Percentiles rank a stretch among this genome's conserved stretches.
These are phyloP conservation scores for Evansstolkia leycettana DNA, from an alignment of 495 filamentous ascomycete genomes.

Conservation along the genomic window DNA sequence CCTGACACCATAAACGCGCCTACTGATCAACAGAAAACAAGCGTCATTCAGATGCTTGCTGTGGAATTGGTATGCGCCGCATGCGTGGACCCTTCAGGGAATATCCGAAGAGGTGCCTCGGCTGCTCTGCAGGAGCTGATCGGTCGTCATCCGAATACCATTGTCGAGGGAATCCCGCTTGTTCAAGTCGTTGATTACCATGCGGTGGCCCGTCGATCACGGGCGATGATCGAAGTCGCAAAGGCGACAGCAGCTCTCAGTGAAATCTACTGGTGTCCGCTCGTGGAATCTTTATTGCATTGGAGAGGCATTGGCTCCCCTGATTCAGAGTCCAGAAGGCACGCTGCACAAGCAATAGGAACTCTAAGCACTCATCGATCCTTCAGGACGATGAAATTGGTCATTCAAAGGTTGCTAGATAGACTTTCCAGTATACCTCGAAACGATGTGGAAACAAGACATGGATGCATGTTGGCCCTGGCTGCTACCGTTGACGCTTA, in stretches of 20 bases:
- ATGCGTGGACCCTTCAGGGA: conserved; percentile 80
- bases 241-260: conserved; percentile 50
- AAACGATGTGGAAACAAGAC: conserved; percentile 53
- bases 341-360: conserved; percentile 60
- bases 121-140: conserved; percentile 91
- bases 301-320: conserved; percentile 79
- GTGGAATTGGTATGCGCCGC: conserved; percentile 69
- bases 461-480: conserved; percentile 54
- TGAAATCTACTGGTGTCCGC: conserved; percentile 53
- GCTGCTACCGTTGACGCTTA: conserved; percentile 30
- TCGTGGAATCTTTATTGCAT: conserved; percentile 59
- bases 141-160: conserved; percentile 77
- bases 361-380: conserved; percentile 30
- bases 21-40: conserved; percentile 15
- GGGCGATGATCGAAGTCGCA: conserved; percentile 68
- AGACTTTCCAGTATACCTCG: conserved; percentile 35
- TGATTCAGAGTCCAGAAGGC: conserved; percentile 58
- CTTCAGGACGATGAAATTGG: conserved; percentile 18
- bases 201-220: conserved; percentile 72
- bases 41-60: conserved; percentile 62
- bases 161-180: conserved; percentile 66
- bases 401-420: conserved; percentile 27
- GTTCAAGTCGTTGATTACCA: conserved; percentile 91
- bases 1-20: conserved; percentile 20
- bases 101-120: conserved; percentile 82